These are phyloP conservation scores for Setaria italica DNA, from an alignment of 202 grass and related monocot species.

Conservation along the genomic window DNA sequence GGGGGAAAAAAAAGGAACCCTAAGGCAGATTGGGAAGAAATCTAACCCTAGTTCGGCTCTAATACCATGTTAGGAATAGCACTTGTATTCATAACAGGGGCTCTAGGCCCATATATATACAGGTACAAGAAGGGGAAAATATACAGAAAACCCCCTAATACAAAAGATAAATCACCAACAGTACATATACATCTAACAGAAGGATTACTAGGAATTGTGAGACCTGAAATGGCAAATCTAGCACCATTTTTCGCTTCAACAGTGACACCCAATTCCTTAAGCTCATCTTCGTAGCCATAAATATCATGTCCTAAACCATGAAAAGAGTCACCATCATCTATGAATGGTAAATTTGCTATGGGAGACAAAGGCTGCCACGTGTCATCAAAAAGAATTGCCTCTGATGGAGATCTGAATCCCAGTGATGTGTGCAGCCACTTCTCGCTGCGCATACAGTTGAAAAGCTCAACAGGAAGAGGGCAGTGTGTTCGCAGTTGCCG, in stretches of 20 bases:
- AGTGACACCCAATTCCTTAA: constrained; percentile 56
- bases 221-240: constrained; percentile 52
- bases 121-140: no score
- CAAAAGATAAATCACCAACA: no score
- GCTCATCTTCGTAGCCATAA: constrained; percentile 58
- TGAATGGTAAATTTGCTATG: constrained; percentile 63
- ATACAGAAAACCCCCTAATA: no score
- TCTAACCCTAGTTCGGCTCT: no score
- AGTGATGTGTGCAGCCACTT: constrained; percentile 64
- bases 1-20: no score
- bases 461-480: constrained; percentile 35
- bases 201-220: constrained; percentile 60
- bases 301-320: constrained; percentile 52
- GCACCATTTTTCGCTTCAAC: constrained; percentile 47
- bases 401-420: constrained; percentile 53
- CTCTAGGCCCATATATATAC: no score
- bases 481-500: constrained; percentile 11
- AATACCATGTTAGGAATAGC: no score
- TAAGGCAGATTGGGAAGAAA: no score
- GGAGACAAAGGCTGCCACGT: constrained; percentile 52
- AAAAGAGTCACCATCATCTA: constrained; percentile 47
- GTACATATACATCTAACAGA: no score
- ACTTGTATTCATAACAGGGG: no score
- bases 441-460: constrained; percentile 32
- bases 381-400: constrained; percentile 56